Evolutionary conservation across 2,329 filamentous ascomycete species (phyloP).

Genomic region (Talaromyces islandicus): DNA sequence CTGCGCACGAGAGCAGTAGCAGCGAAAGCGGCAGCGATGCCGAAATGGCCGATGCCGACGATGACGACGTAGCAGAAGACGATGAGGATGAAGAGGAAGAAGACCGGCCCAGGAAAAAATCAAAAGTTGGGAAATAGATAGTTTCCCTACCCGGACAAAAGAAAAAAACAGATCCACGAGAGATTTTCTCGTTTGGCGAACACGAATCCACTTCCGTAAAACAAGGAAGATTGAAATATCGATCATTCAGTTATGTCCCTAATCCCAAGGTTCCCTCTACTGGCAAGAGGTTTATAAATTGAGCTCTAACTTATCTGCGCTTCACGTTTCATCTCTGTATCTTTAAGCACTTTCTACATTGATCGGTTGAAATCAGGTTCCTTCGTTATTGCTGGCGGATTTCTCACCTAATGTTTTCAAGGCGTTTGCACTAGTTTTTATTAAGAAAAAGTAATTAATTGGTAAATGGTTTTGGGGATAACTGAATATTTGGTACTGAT

Average conservation of each 20-base stretch:
- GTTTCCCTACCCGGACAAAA: not conserved
- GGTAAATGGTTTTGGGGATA: not conserved
- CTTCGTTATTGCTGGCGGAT: not conserved
- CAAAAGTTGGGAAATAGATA: conserved; percentile 41
- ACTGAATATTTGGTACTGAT: not conserved
- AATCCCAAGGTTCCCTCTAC: not conserved
- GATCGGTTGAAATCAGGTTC: not conserved
- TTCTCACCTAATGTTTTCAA: not conserved
- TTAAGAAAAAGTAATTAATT: not conserved
- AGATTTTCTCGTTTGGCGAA: not conserved
- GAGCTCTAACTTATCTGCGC: not conserved
- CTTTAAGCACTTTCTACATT: not conserved
- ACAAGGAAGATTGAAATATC: not conserved
- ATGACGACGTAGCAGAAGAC: conserved; percentile 30
- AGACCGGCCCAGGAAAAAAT: conserved; percentile 60
- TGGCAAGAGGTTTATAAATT: not conserved
- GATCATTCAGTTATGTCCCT: not conserved
- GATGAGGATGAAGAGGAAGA: conserved; percentile 40
- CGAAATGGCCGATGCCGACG: conserved; percentile 48
- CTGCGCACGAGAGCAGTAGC: conserved; percentile 78
- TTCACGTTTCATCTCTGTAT: not conserved
- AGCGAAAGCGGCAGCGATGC: conserved; percentile 61
- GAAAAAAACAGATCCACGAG: not conserved
- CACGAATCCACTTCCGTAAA: not conserved
- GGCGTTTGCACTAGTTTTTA: not conserved